These are phyloP conservation scores for Pseudonitzschia delicatissima DNA, from an alignment of 108 stramenopile genomes.

Conservation along the genomic window DNA sequence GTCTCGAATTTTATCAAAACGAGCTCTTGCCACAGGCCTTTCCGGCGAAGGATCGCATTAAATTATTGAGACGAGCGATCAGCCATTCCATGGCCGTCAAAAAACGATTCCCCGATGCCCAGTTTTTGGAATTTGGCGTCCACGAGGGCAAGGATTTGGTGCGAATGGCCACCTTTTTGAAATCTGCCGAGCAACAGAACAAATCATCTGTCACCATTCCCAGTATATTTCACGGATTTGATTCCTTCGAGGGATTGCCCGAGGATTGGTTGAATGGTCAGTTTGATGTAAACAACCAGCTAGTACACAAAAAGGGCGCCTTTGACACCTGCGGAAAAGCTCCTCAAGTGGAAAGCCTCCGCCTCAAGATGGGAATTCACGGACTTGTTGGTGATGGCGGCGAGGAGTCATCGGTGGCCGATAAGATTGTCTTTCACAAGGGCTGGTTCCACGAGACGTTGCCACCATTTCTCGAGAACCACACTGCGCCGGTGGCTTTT, in stretches of 20 bases:
- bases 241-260: slow-evolving; percentile 32
- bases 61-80: not conserved
- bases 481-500: slow-evolving; percentile 18
- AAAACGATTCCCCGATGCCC: slow-evolving; percentile 7
- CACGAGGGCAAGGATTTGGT: slow-evolving; percentile 25
- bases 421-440: slow-evolving; percentile 9
- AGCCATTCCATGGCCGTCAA: not conserved
- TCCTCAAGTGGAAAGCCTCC: not conserved
- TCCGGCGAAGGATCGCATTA: not conserved
- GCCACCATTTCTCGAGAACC: slow-evolving; percentile 3
- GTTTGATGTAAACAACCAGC: not conserved
- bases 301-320: slow-evolving; percentile 2
- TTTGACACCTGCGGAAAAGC: not conserved
- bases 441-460: slow-evolving; percentile 37
- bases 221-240: slow-evolving; percentile 30
- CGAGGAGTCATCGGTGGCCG: not conserved
- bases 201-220: not conserved
- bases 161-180: slow-evolving; percentile 10
- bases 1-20: not conserved
- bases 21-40: not conserved
- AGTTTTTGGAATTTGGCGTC: slow-evolving; percentile 30
- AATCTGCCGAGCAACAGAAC: slow-evolving; percentile 6
- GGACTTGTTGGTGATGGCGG: too few species aligned
- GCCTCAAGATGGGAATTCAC: slow-evolving; percentile 1
- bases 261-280: slow-evolving; percentile 24